Evolutionary conservation across 176 grass and related monocot genomes (phyloP), one percentile per base, ranked within the genome.

Genomic region (Tillandsia leiboldiana): DNA sequence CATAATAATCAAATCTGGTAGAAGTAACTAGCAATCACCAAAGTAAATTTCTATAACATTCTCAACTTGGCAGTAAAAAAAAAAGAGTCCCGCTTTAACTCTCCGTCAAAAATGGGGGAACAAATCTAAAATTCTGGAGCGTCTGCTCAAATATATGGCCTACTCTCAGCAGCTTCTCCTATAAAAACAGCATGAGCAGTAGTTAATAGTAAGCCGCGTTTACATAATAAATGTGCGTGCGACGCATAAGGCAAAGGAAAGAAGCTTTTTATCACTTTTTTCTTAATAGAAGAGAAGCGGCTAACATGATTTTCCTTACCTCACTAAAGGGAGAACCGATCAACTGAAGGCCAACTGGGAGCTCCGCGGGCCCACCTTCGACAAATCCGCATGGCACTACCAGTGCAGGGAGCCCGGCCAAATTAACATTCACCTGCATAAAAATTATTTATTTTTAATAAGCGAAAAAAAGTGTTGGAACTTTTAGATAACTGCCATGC

Each of bases 261-360:
- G 64, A 47, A 66, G 1, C 27, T 1, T 13, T 17, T 14, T 1
- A 33, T 11, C 33, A 12, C 5, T 1, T 14, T 29, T 0, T 49
- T 17, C 42, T 47, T 27, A 48, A 7, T 50, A 65, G 3, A 8
- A 51, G 12, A 5, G 11, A 61, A 11, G 20, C 8, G 0, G 11
- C 24, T 15, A 2, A 51, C 11, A 23, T 54, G 13, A 49, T 73
- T 27, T 71, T 13, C 64, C 20, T 67, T 85, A 97, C 93, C 93
- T 92, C 93, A 24, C 64, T 74, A 65, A 97, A 97, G 26, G 82
- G 71, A 14, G 84, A 71, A 52, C 89, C 79, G 3, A 97, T 92
- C 89, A 97, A 90, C 81, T 97, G 89, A 82, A 97, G 79, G 18
- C 86, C 93, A 66, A 92, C 88, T 50, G 89, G 89, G n/a, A 97